A percentile compares a stretch with the other conserved stretches of the same genome.
Evolutionary conservation across 2,329 filamentous ascomycete genomes (phyloP).

Genomic region (Exophiala oligosperma): DNA sequence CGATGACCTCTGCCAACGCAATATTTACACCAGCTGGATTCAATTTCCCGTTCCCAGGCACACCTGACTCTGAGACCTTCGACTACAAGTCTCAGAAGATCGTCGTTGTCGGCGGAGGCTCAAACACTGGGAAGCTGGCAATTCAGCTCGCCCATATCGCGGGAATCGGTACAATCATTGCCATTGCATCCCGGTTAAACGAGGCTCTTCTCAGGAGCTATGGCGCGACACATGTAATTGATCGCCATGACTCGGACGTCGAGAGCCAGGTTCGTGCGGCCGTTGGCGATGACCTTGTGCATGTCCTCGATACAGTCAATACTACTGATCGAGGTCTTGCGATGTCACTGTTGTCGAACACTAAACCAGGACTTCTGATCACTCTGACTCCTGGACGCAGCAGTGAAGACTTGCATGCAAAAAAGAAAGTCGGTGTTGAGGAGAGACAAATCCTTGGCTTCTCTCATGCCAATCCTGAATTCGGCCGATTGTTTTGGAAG

Average conservation of each 20-base stretch:
- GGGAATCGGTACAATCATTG: conserved; percentile 41
- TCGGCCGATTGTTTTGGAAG: conserved; percentile 36
- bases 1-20: conserved; percentile 33
- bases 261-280: conserved; percentile 33
- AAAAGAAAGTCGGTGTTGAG: conserved; percentile 36
- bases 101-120: conserved; percentile 27
- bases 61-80: conserved; percentile 2
- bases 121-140: conserved; percentile 25
- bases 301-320: conserved; percentile 38
- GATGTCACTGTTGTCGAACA: conserved; percentile 36
- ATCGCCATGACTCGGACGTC: conserved; percentile 37
- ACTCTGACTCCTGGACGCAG: conserved; percentile 13
- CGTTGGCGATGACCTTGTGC: conserved; percentile 41
- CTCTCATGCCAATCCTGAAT: conserved; percentile 29
- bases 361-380: conserved; percentile 36
- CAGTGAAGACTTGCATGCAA: conserved; percentile 30
- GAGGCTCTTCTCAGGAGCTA: conserved; percentile 33
- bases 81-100: conserved; percentile 16
- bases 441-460: conserved; percentile 33
- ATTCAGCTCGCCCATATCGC: conserved; percentile 25
- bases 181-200: conserved; percentile 28
- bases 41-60: conserved; percentile 29
- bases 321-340: conserved; percentile 31
- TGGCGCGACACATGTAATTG: conserved; percentile 43
- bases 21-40: conserved; percentile 36